phyloP scores from a whole-genome alignment of 2,329 filamentous ascomycete species.

The Cladosporium velox region DNA sequence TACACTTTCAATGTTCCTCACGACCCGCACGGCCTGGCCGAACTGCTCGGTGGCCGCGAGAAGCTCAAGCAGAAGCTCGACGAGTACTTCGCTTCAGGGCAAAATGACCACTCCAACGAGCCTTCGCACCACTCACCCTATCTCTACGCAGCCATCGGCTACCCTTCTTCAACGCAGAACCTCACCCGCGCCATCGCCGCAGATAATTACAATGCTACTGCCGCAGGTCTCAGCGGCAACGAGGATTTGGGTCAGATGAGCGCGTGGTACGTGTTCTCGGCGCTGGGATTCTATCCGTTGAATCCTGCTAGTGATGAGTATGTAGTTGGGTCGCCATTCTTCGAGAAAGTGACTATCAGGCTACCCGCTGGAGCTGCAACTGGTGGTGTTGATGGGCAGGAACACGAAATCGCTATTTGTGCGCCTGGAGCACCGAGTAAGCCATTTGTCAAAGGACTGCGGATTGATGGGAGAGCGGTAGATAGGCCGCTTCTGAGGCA shows the following conservation, averaged over 20 bases:
- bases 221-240: conserved; percentile 50
- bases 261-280: conserved; percentile 53
- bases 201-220: conserved; percentile 50
- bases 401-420: conserved; percentile 42
- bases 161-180: conserved; percentile 43
- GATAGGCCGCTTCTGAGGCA: conserved; percentile 44
- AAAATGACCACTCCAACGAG: conserved; percentile 53
- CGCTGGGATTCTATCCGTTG: conserved; percentile 51
- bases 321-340: conserved; percentile 50
- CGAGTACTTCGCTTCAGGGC: conserved; percentile 47
- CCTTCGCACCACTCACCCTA: conserved; percentile 53
- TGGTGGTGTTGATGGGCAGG: conserved; percentile 31
- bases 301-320: conserved; percentile 51
- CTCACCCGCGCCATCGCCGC: conserved; percentile 43
- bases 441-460: conserved; percentile 46
- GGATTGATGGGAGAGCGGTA: conserved; percentile 43
- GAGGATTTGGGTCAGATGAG: conserved; percentile 56
- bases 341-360: conserved; percentile 46
- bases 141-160: conserved; percentile 48
- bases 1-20: conserved; percentile 54
- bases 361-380: conserved; percentile 40
- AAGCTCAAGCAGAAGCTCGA: conserved; percentile 48
- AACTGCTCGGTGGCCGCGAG: conserved; percentile 42
- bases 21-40: conserved; percentile 46
- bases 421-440: conserved; percentile 45